A percentile compares a stretch with the other conserved stretches of the same genome.
Conservation (phyloP, 2,329 filamentous ascomycete genomes). For the Bipolaris oryzae region DNA sequence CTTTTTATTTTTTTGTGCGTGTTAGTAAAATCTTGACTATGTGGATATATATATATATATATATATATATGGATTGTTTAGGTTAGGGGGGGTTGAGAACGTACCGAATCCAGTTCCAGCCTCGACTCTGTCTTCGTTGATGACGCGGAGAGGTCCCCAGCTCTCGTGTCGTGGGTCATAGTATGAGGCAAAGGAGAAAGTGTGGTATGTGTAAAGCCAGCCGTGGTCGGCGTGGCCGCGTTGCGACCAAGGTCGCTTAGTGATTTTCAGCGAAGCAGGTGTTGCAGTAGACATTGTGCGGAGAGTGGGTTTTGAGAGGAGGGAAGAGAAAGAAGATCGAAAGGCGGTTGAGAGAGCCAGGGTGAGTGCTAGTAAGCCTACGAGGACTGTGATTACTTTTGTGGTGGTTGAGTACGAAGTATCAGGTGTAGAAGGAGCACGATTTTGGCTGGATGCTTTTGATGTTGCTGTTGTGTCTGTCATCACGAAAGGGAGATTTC, state of each 20-base stretch:
- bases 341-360: slow-evolving; percentile 54
- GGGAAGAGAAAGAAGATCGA: slow-evolving; percentile 45
- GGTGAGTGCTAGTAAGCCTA: slow-evolving; percentile 50
- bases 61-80: not conserved
- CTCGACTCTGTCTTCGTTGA: slow-evolving; percentile 87
- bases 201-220: slow-evolving; percentile 88
- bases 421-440: slow-evolving; percentile 17
- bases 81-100: not conserved
- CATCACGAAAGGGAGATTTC: slow-evolving; percentile 33
- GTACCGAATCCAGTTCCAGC: slow-evolving; percentile 72
- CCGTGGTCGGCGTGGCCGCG: slow-evolving; percentile 82
- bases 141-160: slow-evolving; percentile 79
- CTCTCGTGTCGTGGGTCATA: slow-evolving; percentile 69
- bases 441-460: slow-evolving; percentile 14
- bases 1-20: not conserved
- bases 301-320: slow-evolving; percentile 38
- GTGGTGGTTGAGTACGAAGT: slow-evolving; percentile 26
- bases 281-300: slow-evolving; percentile 50
- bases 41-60: no score
- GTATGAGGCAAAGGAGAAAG: slow-evolving; percentile 79
- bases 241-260: slow-evolving; percentile 71
- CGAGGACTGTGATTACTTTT: slow-evolving; percentile 37
- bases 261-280: slow-evolving; percentile 63
- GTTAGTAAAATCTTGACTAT: no score
- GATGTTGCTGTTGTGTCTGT: slow-evolving; percentile 34